Base-by-base conservation (phyloP, 371 early-diverging fungal species). In the Mortierella sp. region DNA sequence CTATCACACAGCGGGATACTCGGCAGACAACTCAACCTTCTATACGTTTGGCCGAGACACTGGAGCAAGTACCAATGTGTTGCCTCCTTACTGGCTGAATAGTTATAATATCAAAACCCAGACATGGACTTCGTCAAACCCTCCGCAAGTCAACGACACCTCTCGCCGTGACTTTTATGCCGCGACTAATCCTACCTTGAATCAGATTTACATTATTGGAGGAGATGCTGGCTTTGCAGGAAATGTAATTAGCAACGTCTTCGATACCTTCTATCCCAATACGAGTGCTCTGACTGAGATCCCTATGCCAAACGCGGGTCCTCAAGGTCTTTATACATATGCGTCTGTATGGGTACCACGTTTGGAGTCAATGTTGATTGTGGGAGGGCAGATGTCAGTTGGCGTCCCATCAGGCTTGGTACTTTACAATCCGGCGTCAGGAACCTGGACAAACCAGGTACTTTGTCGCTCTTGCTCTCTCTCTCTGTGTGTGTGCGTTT, bases 361-460 rank as follows among this genome's bases (percentile, higher is more conserved):
- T 11, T 21, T 9, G n/a, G 62, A 52, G 22, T 41, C 36, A 1
- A 73, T 78, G 73, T 13, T 78, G 19, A 22, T 78, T 33, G 67
- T 78, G 22, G 79, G 79, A 0, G 79, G 79, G 0, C 41, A 28
- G 48, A 45, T 21, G 47, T 33, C 2, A 50, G 28, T 1, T 24
- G 62, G 21, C 8, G 28, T 47, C 64, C 0, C 47, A 67, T 9
- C 38, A 38, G 15, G 40, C 58, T 38, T 78, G 53, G 48, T 24
- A 50, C n/a, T 63, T 19, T 78, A 70, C 36, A 52, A 28, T 21
- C 73, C 79, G 9, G 16, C 3, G 0, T 61, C 66, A 6, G 53
- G 67, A 43, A 63, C 32, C 19, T 78, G 79, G 79, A 21, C 70
- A 16, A 73, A 63, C 28, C 79, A 78, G 79, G 79, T 73, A 78